Evolutionary conservation across 805 yeast species (phyloP).

Genomic region (Candida alai): DNA sequence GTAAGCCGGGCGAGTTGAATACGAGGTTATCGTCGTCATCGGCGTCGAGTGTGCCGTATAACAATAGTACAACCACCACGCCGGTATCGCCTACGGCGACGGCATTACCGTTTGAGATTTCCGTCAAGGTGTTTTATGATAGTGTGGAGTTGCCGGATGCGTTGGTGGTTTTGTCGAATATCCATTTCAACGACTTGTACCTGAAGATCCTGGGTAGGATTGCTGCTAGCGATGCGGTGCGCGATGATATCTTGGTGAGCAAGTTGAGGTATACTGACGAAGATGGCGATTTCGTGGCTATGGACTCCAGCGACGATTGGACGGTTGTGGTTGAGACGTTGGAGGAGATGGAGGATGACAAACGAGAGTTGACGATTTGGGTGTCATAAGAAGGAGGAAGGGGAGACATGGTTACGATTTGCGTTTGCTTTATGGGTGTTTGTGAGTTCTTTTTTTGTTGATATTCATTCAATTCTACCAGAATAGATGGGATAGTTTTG

Average conservation of each 20-base stretch:
- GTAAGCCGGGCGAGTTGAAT: slow-evolving; percentile 18
- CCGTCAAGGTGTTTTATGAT: slow-evolving; percentile 32
- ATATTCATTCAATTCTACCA: too few relatives aligned
- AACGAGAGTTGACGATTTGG: slow-evolving; percentile 34
- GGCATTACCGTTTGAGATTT: slow-evolving; percentile 10
- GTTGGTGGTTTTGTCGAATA: slow-evolving; percentile 23
- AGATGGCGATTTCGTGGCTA: slow-evolving; percentile 88
- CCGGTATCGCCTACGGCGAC: slow-evolving; percentile 10
- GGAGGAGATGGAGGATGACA: slow-evolving; percentile 23
- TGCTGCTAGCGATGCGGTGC: slow-evolving; percentile 48
- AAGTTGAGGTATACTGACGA: slow-evolving; percentile 85
- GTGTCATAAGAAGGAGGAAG: slow-evolving; percentile 22
- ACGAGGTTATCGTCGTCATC: slow-evolving; percentile 17
- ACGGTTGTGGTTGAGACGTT: slow-evolving; percentile 68
- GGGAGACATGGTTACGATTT: too few relatives aligned
- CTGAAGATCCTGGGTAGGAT: slow-evolving; percentile 54
- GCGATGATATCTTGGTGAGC: slow-evolving; percentile 46
- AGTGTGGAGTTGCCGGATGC: slow-evolving; percentile 25
- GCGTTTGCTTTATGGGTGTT: too few relatives aligned
- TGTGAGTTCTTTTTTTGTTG: too few relatives aligned
- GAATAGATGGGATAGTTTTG: too few relatives aligned
- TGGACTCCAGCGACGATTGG: slow-evolving; percentile 88
- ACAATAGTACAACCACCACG: slow-evolving; percentile 16
- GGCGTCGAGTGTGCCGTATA: slow-evolving; percentile 8
- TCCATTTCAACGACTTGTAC: slow-evolving; percentile 51